These are phyloP conservation scores for Neurospora tetrasperma DNA, from an alignment of 495 filamentous ascomycete genomes.

Conservation along the genomic window DNA sequence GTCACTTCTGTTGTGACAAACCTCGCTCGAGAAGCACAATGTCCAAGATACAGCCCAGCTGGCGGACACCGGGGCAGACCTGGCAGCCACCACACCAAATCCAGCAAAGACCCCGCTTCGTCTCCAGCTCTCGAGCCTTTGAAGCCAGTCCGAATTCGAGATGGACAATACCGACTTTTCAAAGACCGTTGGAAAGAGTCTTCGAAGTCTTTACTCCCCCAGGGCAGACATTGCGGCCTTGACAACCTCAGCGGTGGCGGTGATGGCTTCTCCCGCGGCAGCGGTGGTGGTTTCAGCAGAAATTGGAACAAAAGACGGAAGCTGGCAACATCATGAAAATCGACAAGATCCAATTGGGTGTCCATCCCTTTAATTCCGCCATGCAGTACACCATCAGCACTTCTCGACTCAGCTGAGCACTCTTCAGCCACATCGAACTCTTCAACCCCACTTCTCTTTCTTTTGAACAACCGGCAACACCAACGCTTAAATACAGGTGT, in stretches of 20 bases:
- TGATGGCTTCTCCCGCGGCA: not conserved
- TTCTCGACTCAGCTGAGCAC: not conserved
- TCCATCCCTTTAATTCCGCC: conserved; percentile 40
- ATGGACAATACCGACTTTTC: not conserved
- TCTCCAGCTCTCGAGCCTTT: not conserved
- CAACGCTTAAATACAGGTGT: not conserved
- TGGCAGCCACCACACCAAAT: not conserved
- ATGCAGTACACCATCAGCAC: not conserved
- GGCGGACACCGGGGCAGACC: not conserved
- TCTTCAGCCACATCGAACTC: not conserved
- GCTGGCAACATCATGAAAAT: conserved; percentile 65
- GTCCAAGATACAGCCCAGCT: not conserved
- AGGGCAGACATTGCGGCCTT: not conserved
- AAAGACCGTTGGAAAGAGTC: not conserved
- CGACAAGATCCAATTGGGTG: conserved; percentile 36
- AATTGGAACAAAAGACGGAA: conserved; percentile 21
- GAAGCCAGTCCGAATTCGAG: not conserved
- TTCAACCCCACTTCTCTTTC: not conserved
- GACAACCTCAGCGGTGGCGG: not conserved
- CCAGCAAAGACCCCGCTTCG: not conserved
- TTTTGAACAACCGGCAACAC: not conserved
- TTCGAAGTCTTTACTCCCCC: not conserved
- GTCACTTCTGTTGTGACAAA: not conserved
- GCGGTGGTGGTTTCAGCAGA: not conserved
- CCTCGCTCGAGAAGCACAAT: not conserved